Base-by-base conservation (phyloP, 108 stramenopile genomes). In the Pseudonitzschia pungens region DNA sequence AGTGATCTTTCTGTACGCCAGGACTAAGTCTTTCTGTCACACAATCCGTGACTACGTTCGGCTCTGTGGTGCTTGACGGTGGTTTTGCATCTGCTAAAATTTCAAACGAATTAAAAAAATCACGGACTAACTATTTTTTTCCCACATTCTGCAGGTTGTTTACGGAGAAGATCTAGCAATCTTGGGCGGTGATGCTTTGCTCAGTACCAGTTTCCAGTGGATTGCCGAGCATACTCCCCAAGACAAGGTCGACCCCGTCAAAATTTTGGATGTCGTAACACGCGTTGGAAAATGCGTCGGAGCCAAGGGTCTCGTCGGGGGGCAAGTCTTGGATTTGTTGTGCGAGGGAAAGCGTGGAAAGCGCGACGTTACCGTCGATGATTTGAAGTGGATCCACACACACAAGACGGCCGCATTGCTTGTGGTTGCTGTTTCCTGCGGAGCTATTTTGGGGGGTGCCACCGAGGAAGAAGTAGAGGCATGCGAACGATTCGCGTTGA, bases 81-180 rank as follows among this genome's bases (percentile, higher is more conserved):
- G 1, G 36, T 36, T 6, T 2, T 51, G 50, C 50, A 24, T 55
- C 24, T 48, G 5, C 7, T 27, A 9, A 29, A 18, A 40, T 60
- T 48, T 4, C 45, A 48, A 48, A 48, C 11, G 1, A 33, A 72
- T 20, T 28, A 0, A 66, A 14, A 9, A 32, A n/a, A 21, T 8
- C 45, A 22, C 27, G 14, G 68, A 48, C 18, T 14, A 4, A 27
- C 29, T n/a, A 43, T 26, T 57, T 16, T 71, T 15, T 51, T 51
- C 51, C 42, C 54, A 33, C 26, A 58, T 54, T 22, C 28, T 48
- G 8, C 72, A 94, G 89, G 93, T 97, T 48, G 80, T 94, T 36
- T 98, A 95, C 59, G 97, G 97, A 12, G 97, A 98, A 77, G 97
- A 97, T 83, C 89, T 97, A 31, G 97, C 97, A 22, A 98, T 98